Evolutionary conservation across 257 asterid genomes (phyloP), one percentile per base, ranked within the genome.

Genomic region (Solanum paucissectum): DNA sequence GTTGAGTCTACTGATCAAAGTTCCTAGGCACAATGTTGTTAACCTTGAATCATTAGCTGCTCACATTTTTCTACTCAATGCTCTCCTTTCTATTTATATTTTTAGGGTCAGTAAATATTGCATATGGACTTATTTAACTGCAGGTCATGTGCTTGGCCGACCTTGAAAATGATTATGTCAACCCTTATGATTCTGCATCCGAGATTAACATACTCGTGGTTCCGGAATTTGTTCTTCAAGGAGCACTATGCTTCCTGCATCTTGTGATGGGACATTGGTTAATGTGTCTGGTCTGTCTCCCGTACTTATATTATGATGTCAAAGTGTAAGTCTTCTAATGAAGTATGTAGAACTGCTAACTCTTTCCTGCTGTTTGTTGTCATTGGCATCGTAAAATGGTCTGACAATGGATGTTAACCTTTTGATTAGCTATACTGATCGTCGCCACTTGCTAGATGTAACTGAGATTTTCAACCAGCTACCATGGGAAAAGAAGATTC

Each of bases 131-230:
- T 71, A 88, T 79, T 90, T 93, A 25, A 77, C 64, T 77, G 84
- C 98, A 96, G 99, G 95, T 95, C 7, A 92, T 96, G 94, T 95
- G 98, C 90, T 92, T 96, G 91, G 95, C 95, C 36, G 99, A 96
- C 92, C 93, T 96, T 85, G 99, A 96, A 91, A 91, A 90, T 55
- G 99, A 96, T 91, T 94, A 94, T 87, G 92, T 95, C 91, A 95
- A 96, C 89, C 98, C 98, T n/a, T 96, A 95, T 46, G 99, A 95
- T 91, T 91, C 99, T 4, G 96, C 99, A 23, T 91, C 94, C 76
- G 95, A 96, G 90, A 95, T 96, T 90, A 96, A 96, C 93, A 91
- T 38, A 83, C 91, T 94, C 85, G 90, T 95, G 71, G 66, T 96
- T 79, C 99, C 98, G 0, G 98, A 96, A 90, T 96, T 95, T 89